Conservation (phyloP, 257 asterid genomes). For the Datura wrightii region DNA sequence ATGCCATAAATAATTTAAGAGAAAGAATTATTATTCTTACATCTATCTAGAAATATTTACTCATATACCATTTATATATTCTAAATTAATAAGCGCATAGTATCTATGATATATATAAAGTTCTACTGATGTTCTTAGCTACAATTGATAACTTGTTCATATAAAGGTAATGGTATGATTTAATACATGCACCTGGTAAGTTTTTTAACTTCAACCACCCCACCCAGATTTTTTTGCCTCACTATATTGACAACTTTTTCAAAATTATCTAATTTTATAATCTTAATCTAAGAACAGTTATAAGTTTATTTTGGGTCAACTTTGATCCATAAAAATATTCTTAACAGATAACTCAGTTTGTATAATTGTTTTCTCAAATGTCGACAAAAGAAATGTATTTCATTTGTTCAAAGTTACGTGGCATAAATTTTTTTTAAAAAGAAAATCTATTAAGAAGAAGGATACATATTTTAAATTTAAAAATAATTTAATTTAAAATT, state of each 20-base stretch:
- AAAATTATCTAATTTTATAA: background rate
- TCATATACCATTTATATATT: no score
- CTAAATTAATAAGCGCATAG: background rate
- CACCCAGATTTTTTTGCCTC: background rate
- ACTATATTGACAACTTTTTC: background rate
- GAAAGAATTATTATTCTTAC: no score
- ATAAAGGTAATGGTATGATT: background rate
- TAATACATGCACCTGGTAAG: background rate
- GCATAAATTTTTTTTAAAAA: no score
- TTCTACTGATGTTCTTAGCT: background rate
- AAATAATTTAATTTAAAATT: background rate
- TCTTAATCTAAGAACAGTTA: background rate
- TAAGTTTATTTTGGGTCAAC: background rate
- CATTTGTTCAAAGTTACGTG: background rate
- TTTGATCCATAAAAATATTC: background rate
- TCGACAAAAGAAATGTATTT: background rate
- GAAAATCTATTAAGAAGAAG: no score
- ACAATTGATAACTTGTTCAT: background rate
- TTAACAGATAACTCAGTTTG: background rate
- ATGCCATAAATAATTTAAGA: no score
- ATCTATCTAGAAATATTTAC: no score
- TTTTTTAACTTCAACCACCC: background rate
- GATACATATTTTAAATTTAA: background rate
- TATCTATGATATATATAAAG: background rate
- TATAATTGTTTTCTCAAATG: background rate